Base-by-base conservation (phyloP, 768 basidiomycete genomes). In the Leccinellum rugosiceps region DNA sequence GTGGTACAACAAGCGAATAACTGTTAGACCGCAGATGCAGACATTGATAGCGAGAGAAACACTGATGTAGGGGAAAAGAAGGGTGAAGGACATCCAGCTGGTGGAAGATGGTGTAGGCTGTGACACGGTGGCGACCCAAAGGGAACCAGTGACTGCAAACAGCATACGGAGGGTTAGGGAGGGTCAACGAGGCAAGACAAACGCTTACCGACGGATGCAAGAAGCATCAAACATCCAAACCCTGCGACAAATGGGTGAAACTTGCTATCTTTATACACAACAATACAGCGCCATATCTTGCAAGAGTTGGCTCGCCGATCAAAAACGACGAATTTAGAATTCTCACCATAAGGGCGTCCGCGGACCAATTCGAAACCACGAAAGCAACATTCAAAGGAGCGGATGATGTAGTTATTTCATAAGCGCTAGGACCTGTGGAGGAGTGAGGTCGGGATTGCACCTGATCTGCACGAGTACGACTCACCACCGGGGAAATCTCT, bases 21-120 rank as follows among this genome's bases (percentile, higher is more conserved):
- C 72, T 0, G 71, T 75, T 7, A 73, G 55, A 10, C 68, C 52
- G 26, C 69, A 72, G 31, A 73, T 60, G 58, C 68, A 13, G 51
- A 75, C 58, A 31, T 73, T 74, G 62, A 67, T 70, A 19, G 62
- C 63, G 25, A 74, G 66, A 9, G 74, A 74, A 19, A 75, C 65
- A 8, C 64, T 64, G 50, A 72, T 58, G 43, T 69, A 74, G 0
- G 74, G 73, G 44, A 73, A 67, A 23, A 72, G 72, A 17, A 68
- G 66, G 51, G 26, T 57, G 35, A 75, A 70, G 19, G 72, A 72
- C 71, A 72, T 72, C 71, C 68, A 68, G 19, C 63, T 59, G 4
- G 1, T 58, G 9, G 44, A 35, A 1, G 63, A 57, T 50, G 56
- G 59, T 15, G 23, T 60, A 45, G 72, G 72, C 38, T 52, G 43